Percentiles rank a stretch among this genome's conserved stretches.
Conservation (phyloP, 352 stramenopile species). For the Globisporangium heterothallicum region DNA sequence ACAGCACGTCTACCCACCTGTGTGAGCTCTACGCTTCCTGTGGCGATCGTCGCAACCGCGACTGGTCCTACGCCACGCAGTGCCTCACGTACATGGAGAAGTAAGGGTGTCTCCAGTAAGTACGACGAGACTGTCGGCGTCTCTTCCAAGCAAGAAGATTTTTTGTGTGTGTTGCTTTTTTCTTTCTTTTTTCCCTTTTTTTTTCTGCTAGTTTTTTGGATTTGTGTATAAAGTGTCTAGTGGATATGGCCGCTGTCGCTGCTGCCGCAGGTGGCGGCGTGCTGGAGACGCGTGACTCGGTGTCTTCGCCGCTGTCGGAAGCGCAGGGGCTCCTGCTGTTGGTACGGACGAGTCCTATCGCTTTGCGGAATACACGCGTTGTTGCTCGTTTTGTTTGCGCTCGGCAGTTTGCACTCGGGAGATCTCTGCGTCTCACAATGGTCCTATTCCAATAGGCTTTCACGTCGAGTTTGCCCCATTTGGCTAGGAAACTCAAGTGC, state of each 20-base stretch:
- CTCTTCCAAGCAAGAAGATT: too few species aligned
- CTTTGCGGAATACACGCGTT: slow-evolving; percentile 3
- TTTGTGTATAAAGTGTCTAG: slow-evolving; percentile 11
- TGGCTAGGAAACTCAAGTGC: background rate
- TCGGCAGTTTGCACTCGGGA: too few species aligned
- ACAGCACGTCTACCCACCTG: slow-evolving; percentile 80
- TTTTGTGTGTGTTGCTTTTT: too few species aligned
- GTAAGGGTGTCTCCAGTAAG: too few species aligned
- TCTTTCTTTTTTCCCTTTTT: too few species aligned
- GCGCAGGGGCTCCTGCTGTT: slow-evolving; percentile 13
- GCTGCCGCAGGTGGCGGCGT: too few species aligned
- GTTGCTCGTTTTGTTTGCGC: background rate
- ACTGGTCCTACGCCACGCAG: slow-evolving; percentile 73
- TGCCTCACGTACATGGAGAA: slow-evolving; percentile 62
- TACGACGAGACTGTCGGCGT: too few species aligned
- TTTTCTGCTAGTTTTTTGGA: too few species aligned
- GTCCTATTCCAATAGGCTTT: background rate
- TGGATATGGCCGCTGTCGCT: too few species aligned
- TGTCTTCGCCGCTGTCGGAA: slow-evolving; percentile 4
- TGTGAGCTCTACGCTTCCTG: slow-evolving; percentile 82
- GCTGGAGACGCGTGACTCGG: too few species aligned
- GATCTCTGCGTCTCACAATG: background rate
- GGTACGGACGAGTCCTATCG: slow-evolving; percentile 3
- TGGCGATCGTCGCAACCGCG: slow-evolving; percentile 66
- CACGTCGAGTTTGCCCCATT: background rate